These are phyloP conservation scores for Diaporthe destruens DNA, from an alignment of 2,329 filamentous ascomycete species.

Conservation along the genomic window DNA sequence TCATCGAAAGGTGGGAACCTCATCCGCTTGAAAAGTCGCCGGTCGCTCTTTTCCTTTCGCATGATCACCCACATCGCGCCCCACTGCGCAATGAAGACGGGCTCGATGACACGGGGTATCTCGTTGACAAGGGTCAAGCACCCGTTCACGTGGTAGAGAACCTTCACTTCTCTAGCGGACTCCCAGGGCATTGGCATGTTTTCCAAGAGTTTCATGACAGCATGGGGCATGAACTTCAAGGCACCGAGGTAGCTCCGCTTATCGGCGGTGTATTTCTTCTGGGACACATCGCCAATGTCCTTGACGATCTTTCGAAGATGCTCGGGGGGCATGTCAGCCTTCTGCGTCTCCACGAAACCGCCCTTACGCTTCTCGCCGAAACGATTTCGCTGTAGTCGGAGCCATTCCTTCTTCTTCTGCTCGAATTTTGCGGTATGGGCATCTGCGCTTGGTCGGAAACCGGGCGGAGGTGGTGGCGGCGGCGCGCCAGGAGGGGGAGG, in stretches of 20 bases:
- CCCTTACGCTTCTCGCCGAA: slow-evolving; percentile 98
- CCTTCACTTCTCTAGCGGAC: slow-evolving; percentile 94
- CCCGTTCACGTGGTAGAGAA: slow-evolving; percentile 97
- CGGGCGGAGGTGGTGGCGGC: slow-evolving; percentile 83
- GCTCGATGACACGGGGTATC: slow-evolving; percentile 95
- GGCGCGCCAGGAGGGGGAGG: slow-evolving; percentile 69
- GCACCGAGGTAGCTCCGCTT: slow-evolving; percentile 98
- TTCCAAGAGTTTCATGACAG: slow-evolving; percentile 94
- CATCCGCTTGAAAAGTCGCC: slow-evolving; percentile 98
- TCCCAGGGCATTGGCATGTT: slow-evolving; percentile 99
- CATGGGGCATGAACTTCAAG: slow-evolving; percentile 99
- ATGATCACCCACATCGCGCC: slow-evolving; percentile 99
- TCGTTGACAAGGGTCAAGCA: slow-evolving; percentile 98
- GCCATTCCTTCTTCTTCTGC: slow-evolving; percentile 99
- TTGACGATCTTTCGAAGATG: slow-evolving; percentile 98
- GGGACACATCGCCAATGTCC: slow-evolving; percentile 98
- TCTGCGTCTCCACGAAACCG: slow-evolving; percentile 97
- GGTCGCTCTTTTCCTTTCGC: slow-evolving; percentile 96
- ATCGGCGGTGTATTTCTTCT: slow-evolving; percentile 99
- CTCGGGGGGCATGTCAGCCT: slow-evolving; percentile 98
- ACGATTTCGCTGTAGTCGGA: slow-evolving; percentile 88
- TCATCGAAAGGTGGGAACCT: slow-evolving; percentile 98
- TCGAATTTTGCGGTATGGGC: slow-evolving; percentile 93
- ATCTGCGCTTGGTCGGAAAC: slow-evolving; percentile 84
- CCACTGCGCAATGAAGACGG: slow-evolving; percentile 98